A percentile compares a stretch with the other conserved stretches of the same genome.
Evolutionary conservation across 768 basidiomycete species (phyloP).

Genomic region (Auricularia sp.): DNA sequence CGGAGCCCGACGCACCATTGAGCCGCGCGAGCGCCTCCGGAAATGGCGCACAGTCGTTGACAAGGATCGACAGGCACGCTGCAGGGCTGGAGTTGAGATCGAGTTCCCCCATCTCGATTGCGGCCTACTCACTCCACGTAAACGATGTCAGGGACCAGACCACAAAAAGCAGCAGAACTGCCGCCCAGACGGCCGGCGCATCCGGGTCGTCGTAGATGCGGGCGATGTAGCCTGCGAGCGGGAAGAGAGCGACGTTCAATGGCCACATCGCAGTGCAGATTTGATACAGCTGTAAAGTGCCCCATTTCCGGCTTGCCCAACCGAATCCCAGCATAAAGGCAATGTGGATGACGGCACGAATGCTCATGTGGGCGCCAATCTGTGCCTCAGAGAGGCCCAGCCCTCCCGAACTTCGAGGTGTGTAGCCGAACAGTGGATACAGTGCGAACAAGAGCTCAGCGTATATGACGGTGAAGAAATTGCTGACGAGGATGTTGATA

Average conservation of each 20-base stretch:
- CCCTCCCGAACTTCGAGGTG: slow-evolving; percentile 10
- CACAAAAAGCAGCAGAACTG: slow-evolving; percentile 5
- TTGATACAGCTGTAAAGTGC: slow-evolving; percentile 7
- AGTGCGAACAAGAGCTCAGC: background rate
- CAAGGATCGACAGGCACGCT: slow-evolving; percentile 9
- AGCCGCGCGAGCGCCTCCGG: slow-evolving; percentile 10
- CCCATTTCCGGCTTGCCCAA: slow-evolving; percentile 4
- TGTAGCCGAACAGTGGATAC: slow-evolving; percentile 2
- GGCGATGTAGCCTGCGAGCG: slow-evolving; percentile 7
- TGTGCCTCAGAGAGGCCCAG: slow-evolving; percentile 10
- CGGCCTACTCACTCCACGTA: slow-evolving; percentile 6
- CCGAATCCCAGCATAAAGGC: slow-evolving; percentile 3
- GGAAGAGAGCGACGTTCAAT: slow-evolving; percentile 4
- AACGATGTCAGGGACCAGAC: slow-evolving; percentile 7
- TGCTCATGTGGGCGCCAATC: slow-evolving; percentile 10
- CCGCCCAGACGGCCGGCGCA: background rate
- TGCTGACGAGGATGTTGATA: background rate
- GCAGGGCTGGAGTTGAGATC: background rate
- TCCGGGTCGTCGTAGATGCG: background rate
- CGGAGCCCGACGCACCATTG: slow-evolving; percentile 4
- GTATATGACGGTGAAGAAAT: background rate
- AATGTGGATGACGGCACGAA: slow-evolving; percentile 8
- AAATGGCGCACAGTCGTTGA: slow-evolving; percentile 11
- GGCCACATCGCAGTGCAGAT: slow-evolving; percentile 6
- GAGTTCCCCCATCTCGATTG: background rate